A percentile compares a stretch with the other conserved stretches of the same genome.
phyloP scores from a whole-genome alignment of 768 basidiomycete species.

The Cystofilobasidium bisporidii region DNA sequence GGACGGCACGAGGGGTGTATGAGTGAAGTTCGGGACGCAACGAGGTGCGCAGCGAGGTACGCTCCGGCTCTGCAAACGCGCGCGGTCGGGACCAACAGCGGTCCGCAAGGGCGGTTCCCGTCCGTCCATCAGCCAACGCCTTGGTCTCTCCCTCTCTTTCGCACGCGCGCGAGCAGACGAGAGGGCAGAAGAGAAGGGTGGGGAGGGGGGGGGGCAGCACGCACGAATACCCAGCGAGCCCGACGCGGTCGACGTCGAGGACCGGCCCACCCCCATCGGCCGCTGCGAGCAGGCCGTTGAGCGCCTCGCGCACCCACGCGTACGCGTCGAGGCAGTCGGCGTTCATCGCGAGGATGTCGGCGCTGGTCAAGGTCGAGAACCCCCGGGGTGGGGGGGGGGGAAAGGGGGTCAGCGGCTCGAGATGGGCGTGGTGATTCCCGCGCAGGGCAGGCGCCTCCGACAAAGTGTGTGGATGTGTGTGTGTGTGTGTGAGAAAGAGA shows the following conservation, averaged over 20 bases:
- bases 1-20: not conserved
- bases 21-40: not conserved
- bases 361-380: too few relatives aligned
- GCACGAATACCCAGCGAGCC: not conserved
- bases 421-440: not conserved
- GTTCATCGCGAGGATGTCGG: not conserved
- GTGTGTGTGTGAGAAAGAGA: too few relatives aligned
- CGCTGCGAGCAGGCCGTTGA: not conserved
- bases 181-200: not conserved
- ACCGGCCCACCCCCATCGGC: not conserved
- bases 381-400: not conserved
- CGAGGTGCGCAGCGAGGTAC: conserved; percentile 5
- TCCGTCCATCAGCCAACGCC: too few relatives aligned
- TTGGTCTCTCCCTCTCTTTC: too few relatives aligned
- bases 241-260: not conserved
- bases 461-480: too few relatives aligned
- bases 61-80: conserved; percentile 13
- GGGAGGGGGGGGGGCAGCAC: conserved; percentile 1
- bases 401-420: not conserved
- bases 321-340: conserved; percentile 5
- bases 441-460: not conserved
- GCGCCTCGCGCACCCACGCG: not conserved
- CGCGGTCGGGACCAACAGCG: too few relatives aligned
- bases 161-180: not conserved
- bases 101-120: too few relatives aligned